These are phyloP conservation scores for Ogataea ganodermae DNA, from an alignment of 805 yeast genomes.

Conservation along the genomic window DNA sequence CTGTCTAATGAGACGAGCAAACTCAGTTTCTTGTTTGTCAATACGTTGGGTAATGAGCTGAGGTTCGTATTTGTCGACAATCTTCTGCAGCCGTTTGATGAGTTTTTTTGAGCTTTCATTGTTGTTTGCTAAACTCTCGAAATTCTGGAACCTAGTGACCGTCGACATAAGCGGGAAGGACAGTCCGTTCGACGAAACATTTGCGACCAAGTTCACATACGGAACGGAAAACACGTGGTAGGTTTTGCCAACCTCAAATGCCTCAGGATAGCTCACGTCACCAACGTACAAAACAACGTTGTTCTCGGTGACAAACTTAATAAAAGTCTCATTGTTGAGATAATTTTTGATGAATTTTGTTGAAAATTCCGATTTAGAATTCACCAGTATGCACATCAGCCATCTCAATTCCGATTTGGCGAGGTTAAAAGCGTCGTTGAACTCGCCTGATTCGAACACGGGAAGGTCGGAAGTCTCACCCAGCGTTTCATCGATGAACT, in stretches of 20 bases:
- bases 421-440: constrained; percentile 43
- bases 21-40: constrained; percentile 60
- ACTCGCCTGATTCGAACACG: constrained; percentile 36
- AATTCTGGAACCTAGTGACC: constrained; percentile 44
- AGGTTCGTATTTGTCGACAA: constrained; percentile 57
- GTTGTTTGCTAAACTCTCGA: constrained; percentile 17
- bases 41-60: constrained; percentile 60
- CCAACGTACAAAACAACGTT: constrained; percentile 65
- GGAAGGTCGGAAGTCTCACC: constrained; percentile 32
- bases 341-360: constrained; percentile 45
- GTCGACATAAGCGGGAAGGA: constrained; percentile 52
- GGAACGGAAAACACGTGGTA: constrained; percentile 58
- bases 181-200: constrained; percentile 53
- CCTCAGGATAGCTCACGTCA: constrained; percentile 62
- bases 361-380: constrained; percentile 45
- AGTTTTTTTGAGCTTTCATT: constrained; percentile 31
- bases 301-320: constrained; percentile 40
- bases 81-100: constrained; percentile 39
- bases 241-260: constrained; percentile 62
- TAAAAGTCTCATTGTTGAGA: constrained; percentile 47
- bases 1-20: constrained; percentile 58
- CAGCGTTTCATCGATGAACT: constrained; percentile 20
- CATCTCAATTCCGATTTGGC: constrained; percentile 48
- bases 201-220: constrained; percentile 52
- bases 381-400: constrained; percentile 54